Evolutionary conservation across 768 basidiomycete genomes (phyloP).

Genomic region (Mrakia blollopis): DNA sequence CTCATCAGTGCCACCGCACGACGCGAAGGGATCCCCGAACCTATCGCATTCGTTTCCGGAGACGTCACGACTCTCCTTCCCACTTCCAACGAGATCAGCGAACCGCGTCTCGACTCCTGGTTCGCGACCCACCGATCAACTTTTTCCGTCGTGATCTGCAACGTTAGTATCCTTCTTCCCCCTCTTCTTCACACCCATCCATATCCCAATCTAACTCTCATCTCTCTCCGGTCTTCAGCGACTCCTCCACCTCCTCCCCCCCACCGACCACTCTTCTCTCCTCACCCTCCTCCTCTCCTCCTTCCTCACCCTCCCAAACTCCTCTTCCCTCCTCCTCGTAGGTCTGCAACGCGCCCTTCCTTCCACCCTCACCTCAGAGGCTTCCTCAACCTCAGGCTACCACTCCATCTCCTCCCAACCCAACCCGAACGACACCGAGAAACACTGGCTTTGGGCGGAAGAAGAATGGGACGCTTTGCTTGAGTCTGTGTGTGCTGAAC

Average conservation of each 20-base stretch:
- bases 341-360: slow-evolving; percentile 9
- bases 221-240: not conserved
- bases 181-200: no score
- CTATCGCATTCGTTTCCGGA: not conserved
- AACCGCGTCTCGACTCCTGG: not conserved
- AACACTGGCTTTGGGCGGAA: not conserved
- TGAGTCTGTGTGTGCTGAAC: not conserved
- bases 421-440: not conserved
- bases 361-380: no score
- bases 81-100: not conserved
- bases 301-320: not conserved
- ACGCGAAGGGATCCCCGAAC: not conserved
- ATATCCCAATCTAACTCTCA: not conserved
- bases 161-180: not conserved
- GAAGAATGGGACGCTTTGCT: not conserved
- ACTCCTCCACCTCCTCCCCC: not conserved
- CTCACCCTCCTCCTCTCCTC: no score
- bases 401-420: not conserved
- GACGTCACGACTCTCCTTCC: not conserved
- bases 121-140: not conserved
- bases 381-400: not conserved
- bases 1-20: not conserved
- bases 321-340: not conserved
- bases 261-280: not conserved
- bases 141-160: not conserved